Evolutionary conservation across 2,329 filamentous ascomycete genomes (phyloP).

Genomic region (Stagonosporopsis vannaccii): DNA sequence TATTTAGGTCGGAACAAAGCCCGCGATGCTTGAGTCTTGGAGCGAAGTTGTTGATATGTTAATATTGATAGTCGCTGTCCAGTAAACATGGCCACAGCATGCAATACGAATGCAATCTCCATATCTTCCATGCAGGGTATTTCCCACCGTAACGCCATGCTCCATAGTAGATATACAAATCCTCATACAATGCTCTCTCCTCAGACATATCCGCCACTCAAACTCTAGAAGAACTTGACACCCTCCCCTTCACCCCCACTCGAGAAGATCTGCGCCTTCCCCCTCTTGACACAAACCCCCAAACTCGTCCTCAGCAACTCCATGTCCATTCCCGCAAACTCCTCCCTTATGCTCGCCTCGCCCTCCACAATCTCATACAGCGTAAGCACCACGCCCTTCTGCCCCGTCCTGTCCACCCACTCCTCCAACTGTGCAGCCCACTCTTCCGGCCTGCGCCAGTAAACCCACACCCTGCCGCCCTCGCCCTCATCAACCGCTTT

Average conservation of each 20-base stretch:
- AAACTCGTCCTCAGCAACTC: conserved; percentile 82
- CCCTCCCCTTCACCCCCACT: conserved; percentile 72
- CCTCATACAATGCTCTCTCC: not conserved
- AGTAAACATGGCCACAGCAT: not conserved
- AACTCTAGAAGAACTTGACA: conserved; percentile 87
- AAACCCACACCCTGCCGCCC: conserved; percentile 67
- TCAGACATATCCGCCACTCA: not conserved
- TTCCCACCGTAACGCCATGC: conserved; percentile 16
- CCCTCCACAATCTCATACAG: conserved; percentile 90
- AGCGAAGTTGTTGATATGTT: conserved; percentile 3
- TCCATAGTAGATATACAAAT: not conserved
- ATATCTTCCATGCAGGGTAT: conserved; percentile 6
- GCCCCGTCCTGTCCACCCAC: conserved; percentile 86
- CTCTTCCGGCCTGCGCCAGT: conserved; percentile 87
- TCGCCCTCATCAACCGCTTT: conserved; percentile 36
- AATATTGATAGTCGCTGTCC: not conserved
- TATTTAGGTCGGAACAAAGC: conserved; percentile 7
- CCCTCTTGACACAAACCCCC: conserved; percentile 82
- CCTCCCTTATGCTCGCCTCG: conserved; percentile 73
- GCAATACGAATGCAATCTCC: not conserved
- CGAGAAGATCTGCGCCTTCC: conserved; percentile 90
- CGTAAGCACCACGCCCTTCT: conserved; percentile 88
- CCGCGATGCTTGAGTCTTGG: conserved; percentile 7
- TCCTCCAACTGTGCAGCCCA: conserved; percentile 81
- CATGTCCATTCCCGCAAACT: conserved; percentile 87